phyloP scores from a whole-genome alignment of 441 rosid species.

The Populus hybrid region DNA sequence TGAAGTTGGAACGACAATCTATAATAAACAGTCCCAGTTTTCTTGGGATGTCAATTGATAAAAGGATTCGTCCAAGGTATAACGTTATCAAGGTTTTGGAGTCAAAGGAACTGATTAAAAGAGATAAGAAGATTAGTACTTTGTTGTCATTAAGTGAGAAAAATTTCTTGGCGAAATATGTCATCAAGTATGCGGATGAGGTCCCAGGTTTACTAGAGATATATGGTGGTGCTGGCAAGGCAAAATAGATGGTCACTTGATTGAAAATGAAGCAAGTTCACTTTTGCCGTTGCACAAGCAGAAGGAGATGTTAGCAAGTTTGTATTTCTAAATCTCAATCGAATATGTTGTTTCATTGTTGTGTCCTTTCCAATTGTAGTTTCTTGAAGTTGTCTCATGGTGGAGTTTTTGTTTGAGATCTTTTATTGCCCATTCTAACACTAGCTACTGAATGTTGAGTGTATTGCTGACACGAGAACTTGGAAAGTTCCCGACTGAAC shows the following conservation, averaged over 20 bases:
- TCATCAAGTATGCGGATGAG: background rate
- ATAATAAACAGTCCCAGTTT: background rate
- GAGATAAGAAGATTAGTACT: background rate
- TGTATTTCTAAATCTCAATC: background rate
- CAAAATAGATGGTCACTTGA: background rate
- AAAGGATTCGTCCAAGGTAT: background rate
- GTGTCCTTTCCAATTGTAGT: background rate
- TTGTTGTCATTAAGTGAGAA: background rate
- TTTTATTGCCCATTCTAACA: background rate
- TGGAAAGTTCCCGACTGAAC: background rate
- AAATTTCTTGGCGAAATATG: background rate
- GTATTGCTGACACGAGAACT: background rate
- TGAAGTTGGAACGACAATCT: background rate
- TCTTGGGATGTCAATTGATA: background rate
- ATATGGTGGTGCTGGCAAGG: background rate
- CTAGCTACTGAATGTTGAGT: background rate
- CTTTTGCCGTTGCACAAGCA: background rate
- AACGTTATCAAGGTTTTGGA: background rate
- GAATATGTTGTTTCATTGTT: background rate
- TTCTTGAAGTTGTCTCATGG: background rate
- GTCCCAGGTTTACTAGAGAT: background rate
- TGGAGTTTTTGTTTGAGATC: background rate
- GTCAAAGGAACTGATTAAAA: background rate
- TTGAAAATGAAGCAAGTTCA: background rate
- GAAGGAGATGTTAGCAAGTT: background rate